Evolutionary conservation across 495 filamentous ascomycete genomes (phyloP), one percentile per base, ranked within the genome.

Genomic region (Hypoxylon lenormandii): DNA sequence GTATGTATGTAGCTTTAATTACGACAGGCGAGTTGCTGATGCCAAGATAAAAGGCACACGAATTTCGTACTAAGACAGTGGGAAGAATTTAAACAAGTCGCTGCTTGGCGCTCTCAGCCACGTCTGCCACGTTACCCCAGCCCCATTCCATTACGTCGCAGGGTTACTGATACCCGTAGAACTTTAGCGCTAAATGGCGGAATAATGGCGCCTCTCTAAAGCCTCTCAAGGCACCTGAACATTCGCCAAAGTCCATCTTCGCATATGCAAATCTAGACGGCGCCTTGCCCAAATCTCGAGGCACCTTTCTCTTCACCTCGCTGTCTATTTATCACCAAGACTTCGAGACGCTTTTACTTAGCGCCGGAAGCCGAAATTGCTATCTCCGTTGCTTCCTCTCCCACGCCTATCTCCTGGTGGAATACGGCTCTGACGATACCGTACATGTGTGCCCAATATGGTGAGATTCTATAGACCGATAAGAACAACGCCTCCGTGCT

Each of bases 101-200:
- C 28, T 50, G 13, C 62, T 62, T 67, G 53, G 59, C 63, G 13
- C 16, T 33, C 51, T 57, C 63, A 66, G 69, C 62, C 64, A 72
- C 69, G 49, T 15, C 69, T 67, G 58, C 69, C 69, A 72, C 59
- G 64, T 63, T 59, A 58, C 67, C 30, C 62, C 60, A 76, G 73
- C 71, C 74, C 68, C 68, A 66, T 61, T 64, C 26, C 62, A 76
- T 76, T 76, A 76, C 74, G 74, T 76, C 74, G 71, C 73, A 72
- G 51, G 54, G 21, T 26, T 52, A 60, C 49, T 26, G 56, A 49
- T n/a, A n/a, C n/a, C n/a, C n/a, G n/a, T n/a, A n/a, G n/a, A 52
- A 23, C 50, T 45, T 68, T 73, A 72, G 70, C 66, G 70, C 72
- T 69, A 51, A 53, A 56, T 45, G 50, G 38, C 45, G 54, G 60